phyloP scores from a whole-genome alignment of 805 yeast genomes.

The Komagataella kurtzmanii region DNA sequence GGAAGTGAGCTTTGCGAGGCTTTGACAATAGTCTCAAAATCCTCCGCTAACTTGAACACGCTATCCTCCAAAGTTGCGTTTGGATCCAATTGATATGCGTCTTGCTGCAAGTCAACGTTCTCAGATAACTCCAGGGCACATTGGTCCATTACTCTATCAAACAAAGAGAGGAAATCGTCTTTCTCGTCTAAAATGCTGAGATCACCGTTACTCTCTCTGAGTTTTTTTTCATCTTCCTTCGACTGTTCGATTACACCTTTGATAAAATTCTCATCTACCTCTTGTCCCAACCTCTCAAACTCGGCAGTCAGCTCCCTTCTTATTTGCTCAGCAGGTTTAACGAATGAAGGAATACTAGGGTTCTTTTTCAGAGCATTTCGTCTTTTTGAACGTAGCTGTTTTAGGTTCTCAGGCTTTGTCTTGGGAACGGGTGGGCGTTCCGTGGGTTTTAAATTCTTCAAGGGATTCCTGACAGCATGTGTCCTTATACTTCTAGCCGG shows the following conservation, averaged over 20 bases:
- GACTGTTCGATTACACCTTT: not conserved
- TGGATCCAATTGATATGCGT: not conserved
- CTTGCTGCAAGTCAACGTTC: not conserved
- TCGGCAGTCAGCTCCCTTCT: not conserved
- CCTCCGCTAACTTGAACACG: not conserved
- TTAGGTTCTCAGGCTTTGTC: not conserved
- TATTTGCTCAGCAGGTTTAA: not conserved
- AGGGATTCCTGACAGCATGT: not conserved
- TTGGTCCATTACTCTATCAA: not conserved
- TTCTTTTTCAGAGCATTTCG: not conserved
- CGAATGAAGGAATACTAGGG: not conserved
- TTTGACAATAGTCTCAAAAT: not conserved
- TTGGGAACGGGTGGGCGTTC: not conserved
- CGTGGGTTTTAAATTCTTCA: not conserved
- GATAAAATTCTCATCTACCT: not conserved
- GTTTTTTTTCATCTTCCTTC: not conserved
- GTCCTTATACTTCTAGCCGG: not conserved
- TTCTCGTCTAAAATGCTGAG: not conserved
- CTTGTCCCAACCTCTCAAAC: not conserved
- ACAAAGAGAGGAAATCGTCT: not conserved
- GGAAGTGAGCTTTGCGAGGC: not conserved
- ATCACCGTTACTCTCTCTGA: not conserved
- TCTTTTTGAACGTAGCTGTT: not conserved
- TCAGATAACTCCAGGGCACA: not conserved
- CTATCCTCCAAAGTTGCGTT: not conserved